Evolutionary conservation across 2,329 filamentous ascomycete genomes (phyloP).

Genomic region (Monilinia fructicola): DNA sequence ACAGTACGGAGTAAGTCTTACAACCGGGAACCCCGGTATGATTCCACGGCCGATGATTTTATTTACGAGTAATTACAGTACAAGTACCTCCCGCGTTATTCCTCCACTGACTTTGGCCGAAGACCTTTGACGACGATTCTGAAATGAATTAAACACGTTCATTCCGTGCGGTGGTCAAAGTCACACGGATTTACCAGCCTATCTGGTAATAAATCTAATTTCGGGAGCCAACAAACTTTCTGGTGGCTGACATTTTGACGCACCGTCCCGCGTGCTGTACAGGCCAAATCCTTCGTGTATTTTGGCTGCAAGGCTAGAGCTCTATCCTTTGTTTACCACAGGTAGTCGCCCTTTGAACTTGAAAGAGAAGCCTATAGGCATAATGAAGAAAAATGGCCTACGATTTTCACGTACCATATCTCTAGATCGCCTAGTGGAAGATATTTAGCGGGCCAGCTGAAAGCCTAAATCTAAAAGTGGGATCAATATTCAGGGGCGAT

Average conservation of each 20-base stretch:
- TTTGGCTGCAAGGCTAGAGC: background rate
- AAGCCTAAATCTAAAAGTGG: conserved; percentile 1
- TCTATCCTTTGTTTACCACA: background rate
- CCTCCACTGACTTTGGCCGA: too few species aligned
- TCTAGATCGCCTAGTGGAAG: background rate
- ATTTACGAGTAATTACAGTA: too few species aligned
- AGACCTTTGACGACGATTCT: too few species aligned
- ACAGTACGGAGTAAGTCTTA: too few species aligned
- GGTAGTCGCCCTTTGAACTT: background rate
- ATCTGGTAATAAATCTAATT: background rate
- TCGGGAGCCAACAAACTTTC: too few species aligned
- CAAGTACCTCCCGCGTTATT: too few species aligned
- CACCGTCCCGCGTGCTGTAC: background rate
- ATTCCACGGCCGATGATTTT: too few species aligned
- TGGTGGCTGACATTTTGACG: background rate
- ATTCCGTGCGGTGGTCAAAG: background rate
- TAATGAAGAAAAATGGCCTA: background rate
- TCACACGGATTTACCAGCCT: background rate
- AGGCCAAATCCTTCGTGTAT: background rate
- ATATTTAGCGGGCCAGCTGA: conserved; percentile 7
- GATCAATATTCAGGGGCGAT: conserved; percentile 5
- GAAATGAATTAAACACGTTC: too few species aligned
- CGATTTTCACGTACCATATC: background rate
- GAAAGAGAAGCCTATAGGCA: background rate
- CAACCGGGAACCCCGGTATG: too few species aligned